These are phyloP conservation scores for Microbotryum saponariae DNA, from an alignment of 1,284 basidiomycete species.

Conservation along the genomic window DNA sequence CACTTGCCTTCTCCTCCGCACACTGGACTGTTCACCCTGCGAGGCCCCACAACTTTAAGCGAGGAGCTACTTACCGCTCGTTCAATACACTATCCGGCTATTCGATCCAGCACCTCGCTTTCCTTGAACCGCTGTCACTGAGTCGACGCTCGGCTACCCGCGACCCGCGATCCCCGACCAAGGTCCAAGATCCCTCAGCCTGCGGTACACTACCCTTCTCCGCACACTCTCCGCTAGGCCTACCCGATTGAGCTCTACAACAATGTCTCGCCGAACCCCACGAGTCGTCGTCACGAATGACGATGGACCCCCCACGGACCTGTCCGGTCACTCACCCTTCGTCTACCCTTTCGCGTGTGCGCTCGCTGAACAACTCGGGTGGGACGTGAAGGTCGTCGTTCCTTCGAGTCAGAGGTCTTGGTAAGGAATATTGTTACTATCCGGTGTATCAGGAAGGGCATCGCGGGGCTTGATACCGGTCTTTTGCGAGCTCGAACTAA, in stretches of 20 bases:
- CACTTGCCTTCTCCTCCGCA: no score
- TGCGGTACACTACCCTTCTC: not conserved
- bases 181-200: no score
- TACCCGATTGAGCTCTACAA: not conserved
- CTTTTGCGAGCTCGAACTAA: no score
- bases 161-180: no score
- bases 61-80: no score
- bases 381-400: conserved; percentile 81
- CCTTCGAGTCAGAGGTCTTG: conserved; percentile 83
- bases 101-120: no score
- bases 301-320: conserved; percentile 66
- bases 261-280: not conserved
- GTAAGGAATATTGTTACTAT: conserved; percentile 36
- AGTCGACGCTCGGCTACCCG: not conserved
- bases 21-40: no score
- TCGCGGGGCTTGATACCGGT: not conserved
- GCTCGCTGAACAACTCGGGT: conserved; percentile 56
- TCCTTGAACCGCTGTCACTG: no score
- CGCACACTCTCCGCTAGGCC: not conserved
- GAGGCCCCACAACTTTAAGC: no score
- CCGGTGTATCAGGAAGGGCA: not conserved
- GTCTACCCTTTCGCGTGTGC: conserved; percentile 67
- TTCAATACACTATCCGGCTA: no score
- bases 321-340: conserved; percentile 62
- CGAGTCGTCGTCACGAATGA: conserved; percentile 53